Conservation (phyloP, 163 green algal genomes). For the Chloromonas sp. region DNA sequence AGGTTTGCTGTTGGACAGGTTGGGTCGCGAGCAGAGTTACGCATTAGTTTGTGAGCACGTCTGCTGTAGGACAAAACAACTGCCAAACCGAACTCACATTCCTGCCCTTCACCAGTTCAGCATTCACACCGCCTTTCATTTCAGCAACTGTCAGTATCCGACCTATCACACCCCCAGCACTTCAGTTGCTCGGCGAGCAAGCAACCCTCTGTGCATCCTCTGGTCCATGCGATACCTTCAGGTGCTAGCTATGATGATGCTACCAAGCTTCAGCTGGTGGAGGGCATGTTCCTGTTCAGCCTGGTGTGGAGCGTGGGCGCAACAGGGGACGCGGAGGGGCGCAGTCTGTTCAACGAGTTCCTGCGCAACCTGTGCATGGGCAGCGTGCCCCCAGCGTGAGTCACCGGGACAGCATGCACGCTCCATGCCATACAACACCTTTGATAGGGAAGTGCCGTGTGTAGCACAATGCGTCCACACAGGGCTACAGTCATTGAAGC, state of each 20-base stretch:
- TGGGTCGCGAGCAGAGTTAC: too few species aligned
- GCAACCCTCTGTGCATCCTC: background rate
- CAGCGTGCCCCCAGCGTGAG: slow-evolving; percentile 7
- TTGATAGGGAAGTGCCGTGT: too few species aligned
- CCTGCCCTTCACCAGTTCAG: background rate
- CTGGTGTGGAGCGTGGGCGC: slow-evolving; percentile 63
- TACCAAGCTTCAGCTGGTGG: slow-evolving; percentile 27
- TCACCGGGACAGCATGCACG: background rate
- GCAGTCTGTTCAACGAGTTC: slow-evolving; percentile 61
- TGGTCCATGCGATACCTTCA: background rate
- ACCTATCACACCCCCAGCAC: background rate
- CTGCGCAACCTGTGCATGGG: slow-evolving; percentile 35
- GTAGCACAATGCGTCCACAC: too few species aligned
- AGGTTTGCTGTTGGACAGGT: too few species aligned
- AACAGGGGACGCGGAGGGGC: slow-evolving; percentile 52
- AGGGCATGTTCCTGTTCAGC: slow-evolving; percentile 65
- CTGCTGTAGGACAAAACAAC: background rate
- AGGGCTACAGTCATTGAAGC: too few species aligned
- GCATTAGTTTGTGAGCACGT: too few species aligned
- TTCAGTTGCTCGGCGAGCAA: background rate
- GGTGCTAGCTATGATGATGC: background rate
- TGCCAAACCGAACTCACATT: background rate
- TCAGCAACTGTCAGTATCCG: too few species aligned
- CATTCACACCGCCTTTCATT: background rate
- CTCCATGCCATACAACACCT: too few species aligned